These are phyloP conservation scores for Asterochloris sp. DNA, from an alignment of 139 green algal species.

Conservation along the genomic window DNA sequence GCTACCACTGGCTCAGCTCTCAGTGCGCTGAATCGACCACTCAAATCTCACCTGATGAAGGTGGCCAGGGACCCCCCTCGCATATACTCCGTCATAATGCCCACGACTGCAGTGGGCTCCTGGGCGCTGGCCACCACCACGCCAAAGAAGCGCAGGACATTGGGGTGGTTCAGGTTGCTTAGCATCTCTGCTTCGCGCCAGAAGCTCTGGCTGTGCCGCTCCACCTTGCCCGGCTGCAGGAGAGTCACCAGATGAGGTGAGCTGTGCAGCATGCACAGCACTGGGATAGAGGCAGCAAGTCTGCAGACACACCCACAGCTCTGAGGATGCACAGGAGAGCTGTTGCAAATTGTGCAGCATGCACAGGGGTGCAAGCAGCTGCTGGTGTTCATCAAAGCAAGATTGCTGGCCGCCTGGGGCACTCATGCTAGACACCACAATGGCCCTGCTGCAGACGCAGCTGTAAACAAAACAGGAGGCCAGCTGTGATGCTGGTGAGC, in stretches of 20 bases:
- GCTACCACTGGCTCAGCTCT: too few relatives aligned
- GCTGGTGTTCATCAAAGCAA: too few relatives aligned
- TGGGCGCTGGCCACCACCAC: constrained; percentile 59
- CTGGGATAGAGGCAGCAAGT: background rate
- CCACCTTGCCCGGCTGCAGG: constrained; percentile 39
- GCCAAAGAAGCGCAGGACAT: constrained; percentile 91
- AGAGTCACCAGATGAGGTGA: background rate
- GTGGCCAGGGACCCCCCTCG: constrained; percentile 58
- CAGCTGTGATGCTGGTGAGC: too few relatives aligned
- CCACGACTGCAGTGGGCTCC: constrained; percentile 38
- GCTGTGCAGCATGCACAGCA: background rate
- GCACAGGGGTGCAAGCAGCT: too few relatives aligned
- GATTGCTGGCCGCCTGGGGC: too few relatives aligned
- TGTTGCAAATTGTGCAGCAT: too few relatives aligned
- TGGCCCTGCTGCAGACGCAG: too few relatives aligned
- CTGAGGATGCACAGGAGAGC: too few relatives aligned
- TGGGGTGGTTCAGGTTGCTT: constrained; percentile 83
- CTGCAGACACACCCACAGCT: background rate
- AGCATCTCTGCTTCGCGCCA: constrained; percentile 80
- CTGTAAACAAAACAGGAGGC: too few relatives aligned
- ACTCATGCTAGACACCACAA: too few relatives aligned
- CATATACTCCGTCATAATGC: constrained; percentile 91
- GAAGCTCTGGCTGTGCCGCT: constrained; percentile 72
- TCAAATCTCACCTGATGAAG: constrained; percentile 37
- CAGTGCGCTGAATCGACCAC: too few relatives aligned